phyloP scores from a whole-genome alignment of 75 land plant genomes.

The Adiantum capillusveneris region DNA sequence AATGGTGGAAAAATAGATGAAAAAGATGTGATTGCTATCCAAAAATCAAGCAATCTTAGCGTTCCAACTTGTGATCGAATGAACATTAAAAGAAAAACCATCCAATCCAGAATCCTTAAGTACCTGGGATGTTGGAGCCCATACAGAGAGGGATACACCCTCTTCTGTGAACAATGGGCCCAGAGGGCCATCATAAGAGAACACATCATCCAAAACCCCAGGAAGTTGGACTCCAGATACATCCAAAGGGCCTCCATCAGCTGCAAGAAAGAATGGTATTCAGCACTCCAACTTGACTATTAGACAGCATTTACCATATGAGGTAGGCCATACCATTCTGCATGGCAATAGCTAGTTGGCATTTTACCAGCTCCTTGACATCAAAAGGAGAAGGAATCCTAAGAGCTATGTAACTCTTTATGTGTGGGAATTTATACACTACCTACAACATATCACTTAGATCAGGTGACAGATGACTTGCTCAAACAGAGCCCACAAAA shows the following conservation, averaged over 20 bases:
- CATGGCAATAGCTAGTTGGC: conserved; percentile 65
- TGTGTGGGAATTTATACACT: conserved; percentile 68
- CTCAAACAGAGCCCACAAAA: too few relatives aligned
- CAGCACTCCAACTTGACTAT: too few relatives aligned
- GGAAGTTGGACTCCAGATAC: conserved; percentile 83
- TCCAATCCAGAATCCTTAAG: too few relatives aligned
- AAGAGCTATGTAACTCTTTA: conserved; percentile 50
- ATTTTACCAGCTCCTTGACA: conserved; percentile 50
- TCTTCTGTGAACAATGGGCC: conserved; percentile 55
- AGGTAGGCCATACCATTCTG: conserved; percentile 32
- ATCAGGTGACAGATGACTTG: too few relatives aligned
- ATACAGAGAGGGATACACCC: conserved; percentile 51
- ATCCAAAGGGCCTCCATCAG: conserved; percentile 43
- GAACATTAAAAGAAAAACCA: too few relatives aligned
- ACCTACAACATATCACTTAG: conserved; percentile 63
- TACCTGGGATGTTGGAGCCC: conserved; percentile 99
- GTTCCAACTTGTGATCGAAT: too few relatives aligned
- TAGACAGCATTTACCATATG: too few relatives aligned
- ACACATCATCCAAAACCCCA: conserved; percentile 84
- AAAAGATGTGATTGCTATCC: too few relatives aligned
- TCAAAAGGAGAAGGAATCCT: conserved; percentile 41
- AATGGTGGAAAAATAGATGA: too few relatives aligned
- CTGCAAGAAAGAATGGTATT: conserved; percentile 29
- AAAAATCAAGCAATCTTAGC: too few relatives aligned
- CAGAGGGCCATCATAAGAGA: conserved; percentile 78